Base-by-base conservation (phyloP, 768 basidiomycete species). In the Daedaleopsis nitida region DNA sequence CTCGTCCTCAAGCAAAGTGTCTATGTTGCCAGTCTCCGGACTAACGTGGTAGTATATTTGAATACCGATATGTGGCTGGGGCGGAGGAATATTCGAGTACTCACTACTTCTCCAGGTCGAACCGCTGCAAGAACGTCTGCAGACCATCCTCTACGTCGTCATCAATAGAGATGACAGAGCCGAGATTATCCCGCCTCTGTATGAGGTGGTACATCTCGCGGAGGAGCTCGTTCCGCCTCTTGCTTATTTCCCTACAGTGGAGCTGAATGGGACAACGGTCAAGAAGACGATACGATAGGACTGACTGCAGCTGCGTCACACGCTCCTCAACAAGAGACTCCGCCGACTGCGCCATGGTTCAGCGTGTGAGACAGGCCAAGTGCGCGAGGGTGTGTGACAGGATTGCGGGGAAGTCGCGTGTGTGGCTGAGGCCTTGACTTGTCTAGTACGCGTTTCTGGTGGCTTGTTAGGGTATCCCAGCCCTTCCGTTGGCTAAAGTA, bases 161-260 rank as follows among this genome's bases (percentile, higher is more conserved):
- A 23, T 77, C 72, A 17, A 78, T 57, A 14, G 69, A 62, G 34
- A 82, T 68, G 42, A 80, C 63, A 37, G 75, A 61, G 23, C 81
- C 81, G 47, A 81, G 68, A 64, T 76, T 76, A 54, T 82, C 76
- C 67, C 83, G 82, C 58, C 78, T 78, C 58, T 78, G 80, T 52
- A 90, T 80, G 78, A 92, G 82, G 55, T 76, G 74, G 74, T 83
- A 88, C 84, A 92, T 86, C 72, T 91, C 83, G 45, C 80, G 80
- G 70, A 92, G 80, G 52, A 91, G 80, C 55, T 77, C 85, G 86
- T 89, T 87, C 72, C 90, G 79, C 65, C 84, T 85, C 50, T 80
- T 74, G 47, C 84, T 74, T 63, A 92, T 86, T 65, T 77, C 79
- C 70, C 90, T 92, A 19, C 38, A 12, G 42, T 34, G 43, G 42